These are phyloP conservation scores for Fomitopsis serialis DNA, from an alignment of 768 basidiomycete genomes.

Conservation along the genomic window DNA sequence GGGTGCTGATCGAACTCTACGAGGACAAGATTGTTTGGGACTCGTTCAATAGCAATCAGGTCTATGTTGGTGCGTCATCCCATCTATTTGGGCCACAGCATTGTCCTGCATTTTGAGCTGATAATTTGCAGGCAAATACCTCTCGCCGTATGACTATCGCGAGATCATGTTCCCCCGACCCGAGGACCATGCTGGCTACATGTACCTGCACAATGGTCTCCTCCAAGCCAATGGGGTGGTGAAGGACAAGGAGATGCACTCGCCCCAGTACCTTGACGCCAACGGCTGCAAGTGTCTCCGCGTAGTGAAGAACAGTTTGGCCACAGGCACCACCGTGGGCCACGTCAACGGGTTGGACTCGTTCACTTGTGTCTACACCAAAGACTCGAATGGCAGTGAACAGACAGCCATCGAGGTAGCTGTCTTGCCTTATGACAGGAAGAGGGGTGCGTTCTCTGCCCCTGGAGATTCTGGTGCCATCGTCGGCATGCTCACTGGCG, in stretches of 20 bases:
- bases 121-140: conserved; percentile 9
- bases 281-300: conserved; percentile 17
- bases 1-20: conserved; percentile 12
- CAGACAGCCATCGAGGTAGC: conserved; percentile 14
- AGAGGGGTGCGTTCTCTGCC: conserved; percentile 28
- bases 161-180: conserved; percentile 15
- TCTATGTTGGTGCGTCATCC: conserved; percentile 23
- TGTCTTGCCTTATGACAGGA: conserved; percentile 17
- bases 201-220: conserved; percentile 3
- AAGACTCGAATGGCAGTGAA: neutral
- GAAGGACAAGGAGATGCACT: conserved; percentile 24
- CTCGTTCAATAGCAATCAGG: conserved; percentile 8
- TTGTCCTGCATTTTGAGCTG: conserved; percentile 4
- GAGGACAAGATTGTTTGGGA: conserved; percentile 6
- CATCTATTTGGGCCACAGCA: conserved; percentile 4
- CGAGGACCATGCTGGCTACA: neutral
- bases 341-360: conserved; percentile 19
- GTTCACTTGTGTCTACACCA: conserved; percentile 13
- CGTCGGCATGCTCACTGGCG: conserved; percentile 20
- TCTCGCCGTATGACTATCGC: neutral
- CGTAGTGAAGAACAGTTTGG: conserved; percentile 22
- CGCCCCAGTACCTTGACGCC: conserved; percentile 19
- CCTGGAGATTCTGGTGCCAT: conserved; percentile 35
- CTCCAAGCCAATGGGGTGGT: conserved; percentile 12
- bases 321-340: conserved; percentile 22